Evolutionary conservation across 2,329 filamentous ascomycete species (phyloP).

Genomic region (Polychaeton citri): DNA sequence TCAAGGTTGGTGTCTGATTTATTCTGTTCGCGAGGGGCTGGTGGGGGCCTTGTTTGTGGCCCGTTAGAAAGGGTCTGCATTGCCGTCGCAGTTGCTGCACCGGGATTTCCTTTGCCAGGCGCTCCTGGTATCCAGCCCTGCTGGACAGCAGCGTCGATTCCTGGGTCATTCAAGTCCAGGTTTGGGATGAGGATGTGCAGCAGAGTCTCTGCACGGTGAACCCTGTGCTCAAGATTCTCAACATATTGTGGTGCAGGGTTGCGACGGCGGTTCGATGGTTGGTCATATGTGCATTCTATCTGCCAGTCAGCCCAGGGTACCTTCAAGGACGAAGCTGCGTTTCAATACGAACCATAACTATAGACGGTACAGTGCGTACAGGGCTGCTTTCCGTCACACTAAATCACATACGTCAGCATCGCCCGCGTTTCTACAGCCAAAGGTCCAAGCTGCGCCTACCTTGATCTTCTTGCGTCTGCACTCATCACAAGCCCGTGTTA

Average conservation of each 20-base stretch:
- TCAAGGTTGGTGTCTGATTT: conserved; percentile 57
- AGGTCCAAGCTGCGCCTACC: too few species aligned
- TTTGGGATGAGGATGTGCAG: conserved; percentile 71
- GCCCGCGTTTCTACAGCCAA: too few species aligned
- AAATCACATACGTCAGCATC: too few species aligned
- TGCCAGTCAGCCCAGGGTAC: not conserved
- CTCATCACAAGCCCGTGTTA: conserved; percentile 79
- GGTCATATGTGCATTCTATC: conserved; percentile 85
- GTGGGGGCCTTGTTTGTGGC: conserved; percentile 11
- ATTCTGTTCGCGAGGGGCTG: conserved; percentile 13
- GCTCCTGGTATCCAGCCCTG: conserved; percentile 26
- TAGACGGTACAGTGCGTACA: conserved; percentile 92
- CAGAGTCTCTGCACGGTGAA: conserved; percentile 71
- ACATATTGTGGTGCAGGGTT: conserved; percentile 90
- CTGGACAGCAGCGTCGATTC: conserved; percentile 57
- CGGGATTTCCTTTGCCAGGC: conserved; percentile 16
- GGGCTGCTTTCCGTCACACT: conserved; percentile 40
- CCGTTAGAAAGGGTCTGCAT: conserved; percentile 4
- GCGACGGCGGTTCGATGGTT: conserved; percentile 79
- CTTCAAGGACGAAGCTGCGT: not conserved
- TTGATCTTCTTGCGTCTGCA: conserved; percentile 56
- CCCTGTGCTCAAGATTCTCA: conserved; percentile 68
- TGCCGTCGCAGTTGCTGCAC: conserved; percentile 2
- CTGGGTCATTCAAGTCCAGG: conserved; percentile 72
- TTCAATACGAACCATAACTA: conserved; percentile 64